These are phyloP conservation scores for Fusarium veterinarium DNA, from an alignment of 2,329 filamentous ascomycete species.

Conservation along the genomic window DNA sequence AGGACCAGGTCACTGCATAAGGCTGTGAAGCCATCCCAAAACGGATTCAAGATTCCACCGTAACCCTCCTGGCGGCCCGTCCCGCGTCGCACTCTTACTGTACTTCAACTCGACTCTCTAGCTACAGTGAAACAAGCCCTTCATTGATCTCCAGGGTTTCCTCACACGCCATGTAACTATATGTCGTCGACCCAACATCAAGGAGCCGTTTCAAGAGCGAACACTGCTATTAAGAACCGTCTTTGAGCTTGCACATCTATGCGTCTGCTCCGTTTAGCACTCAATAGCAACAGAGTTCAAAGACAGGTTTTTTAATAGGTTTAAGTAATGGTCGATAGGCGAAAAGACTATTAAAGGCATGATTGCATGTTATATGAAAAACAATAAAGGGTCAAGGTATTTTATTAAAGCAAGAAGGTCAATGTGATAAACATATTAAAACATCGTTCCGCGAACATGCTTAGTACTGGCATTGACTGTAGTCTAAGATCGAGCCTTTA, in stretches of 20 bases:
- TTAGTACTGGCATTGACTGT: background rate
- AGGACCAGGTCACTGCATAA: background rate
- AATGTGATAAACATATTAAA: no score
- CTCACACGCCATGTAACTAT: background rate
- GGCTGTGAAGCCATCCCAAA: background rate
- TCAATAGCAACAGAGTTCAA: background rate
- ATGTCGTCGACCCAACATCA: background rate
- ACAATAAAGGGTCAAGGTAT: no score
- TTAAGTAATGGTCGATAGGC: no score
- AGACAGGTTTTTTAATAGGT: background rate
- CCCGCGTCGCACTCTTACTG: background rate
- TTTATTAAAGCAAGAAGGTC: no score
- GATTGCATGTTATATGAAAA: no score
- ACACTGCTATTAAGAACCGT: background rate
- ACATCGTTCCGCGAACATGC: no score
- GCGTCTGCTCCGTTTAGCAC: background rate
- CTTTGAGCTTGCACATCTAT: background rate
- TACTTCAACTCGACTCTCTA: no score
- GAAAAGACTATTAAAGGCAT: no score
- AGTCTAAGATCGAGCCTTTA: no score
- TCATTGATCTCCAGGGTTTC: background rate
- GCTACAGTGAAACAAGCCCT: no score
- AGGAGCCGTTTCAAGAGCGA: background rate
- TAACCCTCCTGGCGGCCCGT: conserved; percentile 1
- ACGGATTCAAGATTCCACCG: background rate